These are phyloP conservation scores for Paraglomus brasilianum DNA, from an alignment of 192 early-diverging fungal species.

Conservation along the genomic window DNA sequence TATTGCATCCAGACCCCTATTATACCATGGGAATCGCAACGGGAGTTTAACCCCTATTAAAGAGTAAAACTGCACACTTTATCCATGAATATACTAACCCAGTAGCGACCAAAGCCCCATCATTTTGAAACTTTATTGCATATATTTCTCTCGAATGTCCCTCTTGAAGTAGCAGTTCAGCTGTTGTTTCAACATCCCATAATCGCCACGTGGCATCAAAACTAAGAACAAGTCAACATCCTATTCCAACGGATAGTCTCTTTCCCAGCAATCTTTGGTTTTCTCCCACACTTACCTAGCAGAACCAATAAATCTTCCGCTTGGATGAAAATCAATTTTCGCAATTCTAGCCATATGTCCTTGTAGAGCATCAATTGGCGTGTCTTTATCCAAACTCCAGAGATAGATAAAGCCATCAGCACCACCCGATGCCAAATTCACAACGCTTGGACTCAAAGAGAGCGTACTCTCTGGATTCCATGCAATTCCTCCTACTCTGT, in stretches of 20 bases:
- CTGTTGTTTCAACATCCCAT: conserved; percentile 82
- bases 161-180: conserved; percentile 86
- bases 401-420: conserved; percentile 75
- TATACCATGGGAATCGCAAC: not conserved
- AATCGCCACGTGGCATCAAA: conserved; percentile 94
- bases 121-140: conserved; percentile 86
- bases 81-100: conserved; percentile 52
- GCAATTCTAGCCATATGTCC: conserved; percentile 86
- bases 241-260: not conserved
- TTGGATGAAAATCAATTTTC: conserved; percentile 88
- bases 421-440: conserved; percentile 85
- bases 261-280: not conserved
- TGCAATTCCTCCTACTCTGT: conserved; percentile 83
- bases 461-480: conserved; percentile 84
- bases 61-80: conserved; percentile 15
- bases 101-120: conserved; percentile 87
- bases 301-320: conserved; percentile 77
- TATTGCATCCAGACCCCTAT: conserved; percentile 85
- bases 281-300: conserved; percentile 39
- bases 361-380: conserved; percentile 71
- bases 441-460: conserved; percentile 46
- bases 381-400: conserved; percentile 79
- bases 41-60: not conserved
- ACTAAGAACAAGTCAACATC: conserved; percentile 33
- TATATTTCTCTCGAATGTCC: conserved; percentile 95